phyloP scores from a whole-genome alignment of 257 asterid species.

The Solanum chiquidenum region DNA sequence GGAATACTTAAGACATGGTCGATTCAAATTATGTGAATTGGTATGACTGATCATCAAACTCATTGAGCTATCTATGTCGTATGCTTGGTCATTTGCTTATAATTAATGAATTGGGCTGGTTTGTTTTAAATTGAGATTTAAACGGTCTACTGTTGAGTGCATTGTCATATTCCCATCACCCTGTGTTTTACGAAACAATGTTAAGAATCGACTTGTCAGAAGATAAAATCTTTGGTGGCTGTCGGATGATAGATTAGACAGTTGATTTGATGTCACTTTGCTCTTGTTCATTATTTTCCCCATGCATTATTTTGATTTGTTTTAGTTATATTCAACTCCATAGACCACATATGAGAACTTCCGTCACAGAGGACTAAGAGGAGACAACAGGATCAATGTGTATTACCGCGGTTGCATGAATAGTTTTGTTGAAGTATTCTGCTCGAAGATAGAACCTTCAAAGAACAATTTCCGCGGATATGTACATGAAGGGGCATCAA shows the following conservation, averaged over 20 bases:
- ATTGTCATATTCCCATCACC: not conserved
- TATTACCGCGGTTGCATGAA: slow-evolving; percentile 28
- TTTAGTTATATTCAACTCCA: not conserved
- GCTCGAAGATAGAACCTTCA: slow-evolving; percentile 23
- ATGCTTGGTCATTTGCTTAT: not conserved
- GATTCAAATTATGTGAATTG: not conserved
- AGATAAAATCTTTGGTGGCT: not conserved
- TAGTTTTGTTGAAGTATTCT: slow-evolving; percentile 31
- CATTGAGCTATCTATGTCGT: not conserved
- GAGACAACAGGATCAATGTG: slow-evolving; percentile 24
- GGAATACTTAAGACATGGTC: not conserved
- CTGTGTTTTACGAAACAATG: not conserved
- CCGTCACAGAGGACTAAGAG: slow-evolving; percentile 22
- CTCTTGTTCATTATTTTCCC: not conserved
- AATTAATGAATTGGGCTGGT: not conserved
- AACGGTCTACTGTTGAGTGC: not conserved
- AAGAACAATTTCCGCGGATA: slow-evolving; percentile 19
- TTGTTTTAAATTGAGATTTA: not conserved
- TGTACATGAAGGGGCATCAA: slow-evolving; percentile 10
- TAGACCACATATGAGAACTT: slow-evolving; percentile 76
- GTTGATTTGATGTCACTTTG: not conserved
- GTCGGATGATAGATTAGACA: not conserved
- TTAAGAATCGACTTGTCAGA: not conserved
- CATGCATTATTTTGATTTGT: not conserved
- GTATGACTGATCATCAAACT: not conserved